These are phyloP conservation scores for Endocalyx cinctus DNA, from an alignment of 2,329 filamentous ascomycete species.

Conservation along the genomic window DNA sequence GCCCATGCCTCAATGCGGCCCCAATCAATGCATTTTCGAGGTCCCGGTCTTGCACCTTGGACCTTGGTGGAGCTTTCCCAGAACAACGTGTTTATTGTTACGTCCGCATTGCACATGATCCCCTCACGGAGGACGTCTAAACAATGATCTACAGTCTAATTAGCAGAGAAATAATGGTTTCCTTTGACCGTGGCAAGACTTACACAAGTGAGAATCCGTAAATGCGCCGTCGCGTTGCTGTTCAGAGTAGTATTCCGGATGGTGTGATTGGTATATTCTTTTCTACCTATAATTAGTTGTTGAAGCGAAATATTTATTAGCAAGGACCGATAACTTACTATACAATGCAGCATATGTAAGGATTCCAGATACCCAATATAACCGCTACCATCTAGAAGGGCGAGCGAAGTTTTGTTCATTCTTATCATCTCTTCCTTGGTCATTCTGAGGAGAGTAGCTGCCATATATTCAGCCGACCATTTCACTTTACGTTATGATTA, in stretches of 20 bases:
- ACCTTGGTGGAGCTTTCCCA: slow-evolving; percentile 2
- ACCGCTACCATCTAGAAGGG: slow-evolving; percentile 1
- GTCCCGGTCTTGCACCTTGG: background rate
- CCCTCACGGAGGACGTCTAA: slow-evolving; percentile 2
- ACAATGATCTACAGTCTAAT: slow-evolving; percentile 5
- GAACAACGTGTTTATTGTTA: slow-evolving; percentile 1
- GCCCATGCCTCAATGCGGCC: slow-evolving; percentile 4
- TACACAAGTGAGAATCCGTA: background rate
- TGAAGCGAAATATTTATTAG: background rate
- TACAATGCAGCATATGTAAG: slow-evolving; percentile 4
- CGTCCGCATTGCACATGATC: slow-evolving; percentile 6
- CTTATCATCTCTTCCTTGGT: slow-evolving; percentile 3
- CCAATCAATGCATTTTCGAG: slow-evolving; percentile 4
- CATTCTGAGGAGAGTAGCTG: background rate
- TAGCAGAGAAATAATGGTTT: background rate
- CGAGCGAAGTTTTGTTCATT: slow-evolving; percentile 5
- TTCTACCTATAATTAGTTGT: too few species aligned
- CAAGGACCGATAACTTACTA: slow-evolving; percentile 2
- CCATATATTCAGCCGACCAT: background rate
- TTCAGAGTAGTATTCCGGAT: slow-evolving; percentile 2
- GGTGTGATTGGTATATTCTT: slow-evolving; percentile 5
- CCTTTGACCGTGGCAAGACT: slow-evolving; percentile 1
- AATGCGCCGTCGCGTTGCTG: background rate
- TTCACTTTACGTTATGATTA: too few species aligned
- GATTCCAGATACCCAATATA: slow-evolving; percentile 6